Base-by-base conservation (phyloP, 345 rosid genomes). In the Murraya koenigii region DNA sequence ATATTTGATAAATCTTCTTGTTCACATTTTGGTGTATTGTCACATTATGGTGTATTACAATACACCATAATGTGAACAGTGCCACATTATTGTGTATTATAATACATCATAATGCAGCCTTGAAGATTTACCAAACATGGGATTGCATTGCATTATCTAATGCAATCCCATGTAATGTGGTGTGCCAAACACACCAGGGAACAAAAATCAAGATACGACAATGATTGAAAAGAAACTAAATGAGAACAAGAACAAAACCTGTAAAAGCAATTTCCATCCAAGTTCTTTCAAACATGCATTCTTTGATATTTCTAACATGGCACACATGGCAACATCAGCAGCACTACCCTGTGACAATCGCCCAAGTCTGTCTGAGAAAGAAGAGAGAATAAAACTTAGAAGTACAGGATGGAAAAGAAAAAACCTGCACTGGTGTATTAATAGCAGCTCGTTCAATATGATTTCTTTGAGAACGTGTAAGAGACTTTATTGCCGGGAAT, bases 301-400 rank as follows among this genome's bases (percentile, higher is more conserved):
- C 69, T 65, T 85, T n/a, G 90, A 82, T 87, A 95, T 93, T 83
- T 89, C 89, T 78, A 95, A 75, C 98, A 95, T 95, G 30, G 98
- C 98, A 72, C 97, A 92, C 95, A 92, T 95, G 66, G 98, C 98
- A 75, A 95, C 98, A 82, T 95, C 97, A 80, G 98, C 98, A 54
- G 98, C 98, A 87, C 98, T 95, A 71, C 98, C 98, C 98, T 94
- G 95, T 75, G 63, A 10, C 41, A 78, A 61, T 56, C 66, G 71
- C 17, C 72, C 26, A 54, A 22, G 58, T 66, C 20, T 56, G 64
- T 73, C 78, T 49, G 75, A 36, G 78, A 56, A 68, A 49, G 54
- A 66, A 35, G 74, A 69, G 66, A 65, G 77, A 56, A 62, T 10
- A 44, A 38, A 35, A 72, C 72, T 61, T 9, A 10, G 3, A 73